Conservation (phyloP, 768 basidiomycete genomes). For the Sarcodon sp. region DNA sequence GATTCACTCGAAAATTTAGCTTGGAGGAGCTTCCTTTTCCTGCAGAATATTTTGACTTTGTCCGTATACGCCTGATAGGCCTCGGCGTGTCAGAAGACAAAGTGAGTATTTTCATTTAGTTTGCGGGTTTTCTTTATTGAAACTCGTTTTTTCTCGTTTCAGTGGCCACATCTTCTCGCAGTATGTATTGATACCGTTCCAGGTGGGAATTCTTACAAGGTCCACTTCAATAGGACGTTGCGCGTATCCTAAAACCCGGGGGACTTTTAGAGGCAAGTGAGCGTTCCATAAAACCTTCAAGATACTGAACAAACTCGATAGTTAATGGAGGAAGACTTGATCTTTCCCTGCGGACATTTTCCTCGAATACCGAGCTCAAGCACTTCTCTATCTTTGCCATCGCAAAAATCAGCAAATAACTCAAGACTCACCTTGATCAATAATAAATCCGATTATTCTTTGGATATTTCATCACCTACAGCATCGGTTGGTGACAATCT, state of each 20-base stretch:
- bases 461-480: background rate
- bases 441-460: background rate
- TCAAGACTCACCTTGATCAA: background rate
- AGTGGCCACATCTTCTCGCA: slow-evolving; percentile 61
- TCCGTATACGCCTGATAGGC: slow-evolving; percentile 50
- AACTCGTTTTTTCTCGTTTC: background rate
- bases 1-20: slow-evolving; percentile 20
- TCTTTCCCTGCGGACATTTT: slow-evolving; percentile 41
- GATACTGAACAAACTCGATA: slow-evolving; percentile 11
- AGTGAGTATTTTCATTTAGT: slow-evolving; percentile 19
- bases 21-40: slow-evolving; percentile 54
- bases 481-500: too few relatives aligned
- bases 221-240: slow-evolving; percentile 38
- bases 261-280: slow-evolving; percentile 48
- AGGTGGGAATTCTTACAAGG: background rate
- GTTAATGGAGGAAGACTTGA: slow-evolving; percentile 64
- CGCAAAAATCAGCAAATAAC: too few relatives aligned
- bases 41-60: slow-evolving; percentile 45
- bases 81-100: slow-evolving; percentile 64
- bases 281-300: too few relatives aligned
- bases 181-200: slow-evolving; percentile 18
- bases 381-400: too few relatives aligned
- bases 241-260: slow-evolving; percentile 49
- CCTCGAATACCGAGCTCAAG: too few relatives aligned
- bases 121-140: background rate